Base-by-base conservation (phyloP, 2,329 filamentous ascomycete genomes). In the Aspergillus caelatus region DNA sequence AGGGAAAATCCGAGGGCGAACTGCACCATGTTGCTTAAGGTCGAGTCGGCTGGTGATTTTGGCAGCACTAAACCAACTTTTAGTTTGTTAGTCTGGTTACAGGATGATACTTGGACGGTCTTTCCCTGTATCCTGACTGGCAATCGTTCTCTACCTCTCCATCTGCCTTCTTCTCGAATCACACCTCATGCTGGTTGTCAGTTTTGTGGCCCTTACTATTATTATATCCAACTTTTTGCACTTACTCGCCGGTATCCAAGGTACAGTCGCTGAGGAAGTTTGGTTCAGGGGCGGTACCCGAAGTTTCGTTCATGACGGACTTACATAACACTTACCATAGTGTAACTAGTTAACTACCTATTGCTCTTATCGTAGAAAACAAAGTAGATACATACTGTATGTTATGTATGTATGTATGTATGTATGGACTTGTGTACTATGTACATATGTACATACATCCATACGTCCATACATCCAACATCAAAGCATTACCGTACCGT, bases 211-310 rank as follows among this genome's bases (percentile, higher is more conserved):
- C 11, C 16, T 21, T 55, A 16, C 52, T 54, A 36, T 36, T 26
- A 54, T 54, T 55, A 39, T 55, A 26, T 19, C 32, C 52, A 23
- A 23, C 26, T 26, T 39, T 11, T 14, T 53, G 26, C 50, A 34
- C 50, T 53, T 53, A 34, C 30, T 53, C 19, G 50, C 50, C 50
- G 30, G 23, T n/a, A 32, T 55, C 52, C 52, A 55, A 55, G 52
- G 52, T 36, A 55, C 52, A 16, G 34, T 55, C n/a, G 14, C n/a
- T 23, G 21, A 16, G 32, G 36, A 55, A 39, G 52, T 55, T 55
- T 55, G 52, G 52, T 55, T 55, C 52, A 55, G 52, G 52, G 52
- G 52, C 52, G 32, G 52, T 55, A 36, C 52, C 52, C 41, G 9
- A 55, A 9, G 50, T 34, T 26, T 26, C 14, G 52, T 54, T 55